A percentile compares a stretch with the other conserved stretches of the same genome.
Conservation (phyloP, 306 rosid genomes). For the Heteromeles arbutifolia region DNA sequence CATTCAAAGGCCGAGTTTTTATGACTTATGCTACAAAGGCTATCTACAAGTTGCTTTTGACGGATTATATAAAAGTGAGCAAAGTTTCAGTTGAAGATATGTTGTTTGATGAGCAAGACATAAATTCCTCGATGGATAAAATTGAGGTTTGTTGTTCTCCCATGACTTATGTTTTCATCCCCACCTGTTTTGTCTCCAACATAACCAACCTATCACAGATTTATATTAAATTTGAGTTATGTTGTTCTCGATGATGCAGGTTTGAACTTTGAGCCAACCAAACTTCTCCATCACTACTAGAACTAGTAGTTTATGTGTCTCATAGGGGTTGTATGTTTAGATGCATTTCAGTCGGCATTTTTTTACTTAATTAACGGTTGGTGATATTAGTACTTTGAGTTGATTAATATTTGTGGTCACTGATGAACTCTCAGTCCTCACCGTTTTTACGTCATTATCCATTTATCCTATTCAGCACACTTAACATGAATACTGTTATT, state of each 20-base stretch:
- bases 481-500: neutral
- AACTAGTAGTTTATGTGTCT: neutral
- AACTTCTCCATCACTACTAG: neutral
- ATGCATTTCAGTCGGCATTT: neutral
- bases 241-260: neutral
- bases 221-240: neutral
- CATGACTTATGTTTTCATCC: neutral
- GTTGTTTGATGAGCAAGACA: conserved; percentile 81
- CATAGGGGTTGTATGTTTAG: neutral
- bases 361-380: neutral
- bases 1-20: conserved; percentile 86
- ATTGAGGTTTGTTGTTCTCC: conserved; percentile 57
- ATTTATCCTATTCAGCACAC: neutral
- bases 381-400: neutral
- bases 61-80: conserved; percentile 88
- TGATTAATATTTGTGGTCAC: neutral
- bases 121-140: conserved; percentile 91
- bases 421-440: neutral
- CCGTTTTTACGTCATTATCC: neutral
- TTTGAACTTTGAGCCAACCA: neutral
- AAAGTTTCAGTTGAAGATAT: conserved; percentile 89
- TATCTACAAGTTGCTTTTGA: conserved; percentile 74
- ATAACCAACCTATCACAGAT: neutral
- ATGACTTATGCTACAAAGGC: conserved; percentile 97
- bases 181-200: neutral